Evolutionary conservation across 352 stramenopile genomes (phyloP), one percentile per base, ranked within the genome.

Genomic region (Peronospora farinosa): DNA sequence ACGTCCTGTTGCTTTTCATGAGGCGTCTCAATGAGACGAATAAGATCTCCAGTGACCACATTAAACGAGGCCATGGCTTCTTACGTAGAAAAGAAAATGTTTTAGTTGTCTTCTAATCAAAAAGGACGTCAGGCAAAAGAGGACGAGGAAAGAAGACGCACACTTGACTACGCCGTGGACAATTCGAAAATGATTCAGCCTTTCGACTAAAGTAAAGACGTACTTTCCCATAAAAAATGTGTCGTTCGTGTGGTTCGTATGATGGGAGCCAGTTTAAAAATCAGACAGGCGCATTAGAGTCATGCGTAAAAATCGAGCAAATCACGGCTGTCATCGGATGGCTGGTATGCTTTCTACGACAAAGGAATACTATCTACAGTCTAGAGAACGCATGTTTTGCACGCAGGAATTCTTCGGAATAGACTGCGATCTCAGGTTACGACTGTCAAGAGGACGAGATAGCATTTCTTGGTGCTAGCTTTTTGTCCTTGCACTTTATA

Each of bases 1-100:
- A 65, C 56, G 19, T 77, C 60, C 11, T 61, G 47, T n/a, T 71
- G 59, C 31, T 78, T 74, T 48, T 86, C 76, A 42, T 71, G 65
- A 10, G 72, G 72, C 23, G 74, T 86, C 57, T 85, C 76, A 9
- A 88, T 65, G 39, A 87, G 67, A 23, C 72, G 74, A 40, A 84
- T 74, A 43, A 87, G 60, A 54, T 87, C 76, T 39, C 67, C 63
- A 12, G 71, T 75, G 10, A 77, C 61, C 41, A 80, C 19, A 31
- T 71, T 73, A 58, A 80, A 80, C 46, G 60, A 61, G 40, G 65
- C 52, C 39, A 63, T 72, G 40, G 39, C 41, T 37, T 17, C 33
- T 33, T 33, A 1, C 13, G 31, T 16, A 32, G 10, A 32, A 32
- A 3, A 7, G 28, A 32, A 7, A 32, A 32, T 32, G 28, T 1